Evolutionary conservation across 768 basidiomycete species (phyloP).

Genomic region (Chalciporus sphaerocephalus): DNA sequence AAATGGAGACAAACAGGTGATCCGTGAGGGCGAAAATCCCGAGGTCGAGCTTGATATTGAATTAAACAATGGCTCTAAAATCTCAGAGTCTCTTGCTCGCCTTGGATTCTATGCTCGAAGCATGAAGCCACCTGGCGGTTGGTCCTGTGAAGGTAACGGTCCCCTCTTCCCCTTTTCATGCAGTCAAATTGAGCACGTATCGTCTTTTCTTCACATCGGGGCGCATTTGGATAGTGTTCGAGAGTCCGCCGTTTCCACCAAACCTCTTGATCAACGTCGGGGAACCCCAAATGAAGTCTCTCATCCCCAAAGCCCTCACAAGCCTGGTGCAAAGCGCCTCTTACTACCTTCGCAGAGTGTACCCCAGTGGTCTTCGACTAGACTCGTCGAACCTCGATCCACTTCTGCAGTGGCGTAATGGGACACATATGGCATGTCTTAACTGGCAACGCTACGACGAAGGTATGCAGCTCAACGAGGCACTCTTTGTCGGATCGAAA

Average conservation of each 20-base stretch:
- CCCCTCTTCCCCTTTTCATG: background rate
- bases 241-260: slow-evolving; percentile 21
- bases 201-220: background rate
- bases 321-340: slow-evolving; percentile 41
- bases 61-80: slow-evolving; percentile 25
- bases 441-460: slow-evolving; percentile 63
- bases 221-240: slow-evolving; percentile 8
- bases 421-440: slow-evolving; percentile 53
- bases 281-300: slow-evolving; percentile 42
- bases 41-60: slow-evolving; percentile 1
- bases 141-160: slow-evolving; percentile 40
- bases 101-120: slow-evolving; percentile 60
- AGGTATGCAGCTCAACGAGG: slow-evolving; percentile 60
- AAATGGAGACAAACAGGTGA: slow-evolving; percentile 4
- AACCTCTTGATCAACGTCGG: slow-evolving; percentile 61
- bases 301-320: slow-evolving; percentile 35
- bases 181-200: background rate
- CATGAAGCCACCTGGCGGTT: slow-evolving; percentile 53
- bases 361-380: slow-evolving; percentile 54
- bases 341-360: slow-evolving; percentile 50
- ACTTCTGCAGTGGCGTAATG: slow-evolving; percentile 49
- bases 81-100: slow-evolving; percentile 49
- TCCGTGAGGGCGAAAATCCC: slow-evolving; percentile 19
- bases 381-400: slow-evolving; percentile 53
- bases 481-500: slow-evolving; percentile 51